These are phyloP conservation scores for Alliaria petiolata DNA, from an alignment of 345 rosid species.

Conservation along the genomic window DNA sequence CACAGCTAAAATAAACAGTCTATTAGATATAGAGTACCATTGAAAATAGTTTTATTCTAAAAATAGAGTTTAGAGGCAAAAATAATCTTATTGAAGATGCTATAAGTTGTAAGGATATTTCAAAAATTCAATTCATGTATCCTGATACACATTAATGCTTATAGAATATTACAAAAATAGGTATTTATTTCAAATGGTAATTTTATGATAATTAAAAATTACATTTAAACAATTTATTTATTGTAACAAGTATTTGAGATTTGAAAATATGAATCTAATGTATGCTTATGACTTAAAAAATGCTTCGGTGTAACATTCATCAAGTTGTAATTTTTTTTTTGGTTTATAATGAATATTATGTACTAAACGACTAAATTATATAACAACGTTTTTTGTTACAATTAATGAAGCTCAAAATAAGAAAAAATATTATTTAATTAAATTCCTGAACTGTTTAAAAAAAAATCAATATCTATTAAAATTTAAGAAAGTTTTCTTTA, in stretches of 20 bases:
- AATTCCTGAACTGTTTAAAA: too few relatives aligned
- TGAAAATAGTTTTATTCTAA: too few relatives aligned
- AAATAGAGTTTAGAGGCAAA: too few relatives aligned
- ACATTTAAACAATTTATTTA: background rate
- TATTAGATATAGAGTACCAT: background rate
- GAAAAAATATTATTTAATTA: too few relatives aligned
- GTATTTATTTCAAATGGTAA: background rate
- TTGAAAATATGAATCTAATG: background rate
- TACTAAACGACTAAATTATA: background rate
- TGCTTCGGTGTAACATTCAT: background rate
- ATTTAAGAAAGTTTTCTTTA: too few relatives aligned
- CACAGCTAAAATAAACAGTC: background rate
- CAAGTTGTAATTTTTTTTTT: background rate
- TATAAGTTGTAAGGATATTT: background rate
- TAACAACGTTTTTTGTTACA: background rate
- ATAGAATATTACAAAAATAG: background rate
- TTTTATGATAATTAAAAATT: background rate
- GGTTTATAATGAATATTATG: background rate
- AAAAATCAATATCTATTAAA: too few relatives aligned
- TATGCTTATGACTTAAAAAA: too few relatives aligned
- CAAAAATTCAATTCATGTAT: background rate
- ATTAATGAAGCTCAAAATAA: background rate
- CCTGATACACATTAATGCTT: background rate
- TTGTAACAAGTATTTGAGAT: background rate
- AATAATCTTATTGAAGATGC: too few relatives aligned